phyloP scores from a whole-genome alignment of 2,329 filamentous ascomycete genomes.

The Alternaria hordeiaustralica region DNA sequence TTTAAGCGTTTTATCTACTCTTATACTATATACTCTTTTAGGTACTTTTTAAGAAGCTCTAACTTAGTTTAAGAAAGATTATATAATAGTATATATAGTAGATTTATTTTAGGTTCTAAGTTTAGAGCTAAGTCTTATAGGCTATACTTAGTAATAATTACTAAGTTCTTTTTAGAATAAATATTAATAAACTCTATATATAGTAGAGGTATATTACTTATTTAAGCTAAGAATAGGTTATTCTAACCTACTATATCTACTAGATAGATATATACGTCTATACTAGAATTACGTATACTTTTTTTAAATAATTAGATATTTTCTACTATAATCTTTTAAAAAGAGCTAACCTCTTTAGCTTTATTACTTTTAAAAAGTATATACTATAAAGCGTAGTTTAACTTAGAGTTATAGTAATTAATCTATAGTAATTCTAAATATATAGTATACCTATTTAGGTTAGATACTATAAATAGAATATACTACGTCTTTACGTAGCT shows the following conservation, averaged over 20 bases:
- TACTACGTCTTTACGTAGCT: background rate
- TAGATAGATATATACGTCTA: background rate
- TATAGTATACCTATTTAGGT: background rate
- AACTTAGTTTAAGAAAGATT: background rate
- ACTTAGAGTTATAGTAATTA: background rate
- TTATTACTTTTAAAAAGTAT: background rate
- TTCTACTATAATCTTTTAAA: background rate
- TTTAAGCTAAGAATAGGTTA: background rate
- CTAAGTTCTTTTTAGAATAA: background rate
- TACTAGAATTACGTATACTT: background rate
- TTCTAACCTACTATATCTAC: background rate
- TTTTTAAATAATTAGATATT: background rate
- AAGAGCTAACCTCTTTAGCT: background rate
- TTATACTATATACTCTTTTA: background rate
- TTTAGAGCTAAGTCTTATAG: background rate
- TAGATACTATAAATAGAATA: background rate
- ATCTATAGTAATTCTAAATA: background rate
- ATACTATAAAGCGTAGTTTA: background rate
- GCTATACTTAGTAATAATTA: background rate
- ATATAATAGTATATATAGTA: background rate
- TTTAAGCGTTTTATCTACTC: background rate
- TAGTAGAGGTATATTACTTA: background rate
- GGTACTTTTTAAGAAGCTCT: background rate
- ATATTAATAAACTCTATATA: background rate
- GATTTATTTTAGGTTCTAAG: background rate